Conservation (phyloP, 805 yeast genomes). For the Torulaspora quercuum region DNA sequence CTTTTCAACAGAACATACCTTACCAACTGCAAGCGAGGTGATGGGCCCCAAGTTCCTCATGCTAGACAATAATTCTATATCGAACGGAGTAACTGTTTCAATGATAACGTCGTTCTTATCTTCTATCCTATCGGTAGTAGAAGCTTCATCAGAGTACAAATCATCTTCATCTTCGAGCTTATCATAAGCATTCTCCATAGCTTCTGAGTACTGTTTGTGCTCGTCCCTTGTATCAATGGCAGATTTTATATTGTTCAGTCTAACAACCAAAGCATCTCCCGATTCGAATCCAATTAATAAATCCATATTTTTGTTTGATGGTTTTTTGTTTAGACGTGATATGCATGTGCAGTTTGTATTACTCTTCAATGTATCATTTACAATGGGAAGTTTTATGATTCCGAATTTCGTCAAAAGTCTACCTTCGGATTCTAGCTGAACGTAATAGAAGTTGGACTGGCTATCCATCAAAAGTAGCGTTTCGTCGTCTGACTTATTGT, state of each 20-base stretch:
- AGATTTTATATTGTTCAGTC: slow-evolving; percentile 31
- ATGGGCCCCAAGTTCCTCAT: slow-evolving; percentile 71
- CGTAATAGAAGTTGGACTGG: slow-evolving; percentile 25
- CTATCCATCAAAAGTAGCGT: slow-evolving; percentile 30
- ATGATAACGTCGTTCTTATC: slow-evolving; percentile 17
- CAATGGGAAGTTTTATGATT: slow-evolving; percentile 31
- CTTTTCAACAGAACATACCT: slow-evolving; percentile 47
- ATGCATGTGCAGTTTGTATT: slow-evolving; percentile 31
- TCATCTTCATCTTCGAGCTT: slow-evolving; percentile 37
- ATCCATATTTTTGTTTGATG: slow-evolving; percentile 38
- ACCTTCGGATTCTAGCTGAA: slow-evolving; percentile 33
- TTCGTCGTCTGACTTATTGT: slow-evolving; percentile 16
- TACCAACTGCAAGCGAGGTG: slow-evolving; percentile 63
- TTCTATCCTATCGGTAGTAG: slow-evolving; percentile 12
- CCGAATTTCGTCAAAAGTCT: slow-evolving; percentile 32
- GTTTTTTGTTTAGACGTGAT: slow-evolving; percentile 23
- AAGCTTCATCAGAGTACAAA: slow-evolving; percentile 26
- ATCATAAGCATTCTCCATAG: slow-evolving; percentile 35
- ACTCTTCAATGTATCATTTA: slow-evolving; percentile 29
- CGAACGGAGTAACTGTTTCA: slow-evolving; percentile 33
- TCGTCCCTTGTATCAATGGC: slow-evolving; percentile 36
- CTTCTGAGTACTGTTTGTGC: slow-evolving; percentile 48
- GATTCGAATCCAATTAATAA: slow-evolving; percentile 60
- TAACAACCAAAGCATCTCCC: slow-evolving; percentile 52
- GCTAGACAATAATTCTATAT: slow-evolving; percentile 49